phyloP scores from a whole-genome alignment of 768 basidiomycete genomes.

The Psilocybe sp. region DNA sequence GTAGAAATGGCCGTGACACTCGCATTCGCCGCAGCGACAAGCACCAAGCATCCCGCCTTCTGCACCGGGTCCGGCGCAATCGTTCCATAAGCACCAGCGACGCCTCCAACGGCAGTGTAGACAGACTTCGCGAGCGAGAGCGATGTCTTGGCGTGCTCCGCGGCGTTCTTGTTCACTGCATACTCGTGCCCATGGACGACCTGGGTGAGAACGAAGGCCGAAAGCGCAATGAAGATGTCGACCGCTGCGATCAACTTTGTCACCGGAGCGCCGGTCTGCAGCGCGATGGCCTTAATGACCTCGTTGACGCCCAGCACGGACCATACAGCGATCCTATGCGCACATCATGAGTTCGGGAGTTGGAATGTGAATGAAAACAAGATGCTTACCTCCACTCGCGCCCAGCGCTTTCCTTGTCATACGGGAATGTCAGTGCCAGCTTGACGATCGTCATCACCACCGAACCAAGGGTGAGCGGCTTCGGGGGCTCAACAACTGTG shows the following conservation, averaged over 20 bases:
- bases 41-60: too few species aligned
- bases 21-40: too few species aligned
- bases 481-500: neutral
- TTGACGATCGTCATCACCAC: neutral
- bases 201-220: neutral
- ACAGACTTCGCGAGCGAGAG: too few species aligned
- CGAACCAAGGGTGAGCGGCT: neutral
- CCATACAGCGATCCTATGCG: conserved; percentile 1
- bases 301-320: neutral
- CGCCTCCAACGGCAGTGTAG: too few species aligned
- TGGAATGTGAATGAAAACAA: too few species aligned
- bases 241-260: neutral
- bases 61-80: too few species aligned
- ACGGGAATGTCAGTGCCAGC: neutral
- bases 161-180: neutral
- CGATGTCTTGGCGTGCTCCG: too few species aligned
- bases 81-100: too few species aligned
- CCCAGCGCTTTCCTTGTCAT: neutral
- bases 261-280: neutral
- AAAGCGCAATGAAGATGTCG: neutral
- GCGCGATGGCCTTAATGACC: neutral
- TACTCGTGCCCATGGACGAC: neutral
- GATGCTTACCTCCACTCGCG: neutral
- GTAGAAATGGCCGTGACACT: too few species aligned
- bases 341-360: neutral